Percentiles rank a stretch among this genome's conserved stretches.
Conservation (phyloP, 768 basidiomycete genomes). For the Boletus reticuloceps region DNA sequence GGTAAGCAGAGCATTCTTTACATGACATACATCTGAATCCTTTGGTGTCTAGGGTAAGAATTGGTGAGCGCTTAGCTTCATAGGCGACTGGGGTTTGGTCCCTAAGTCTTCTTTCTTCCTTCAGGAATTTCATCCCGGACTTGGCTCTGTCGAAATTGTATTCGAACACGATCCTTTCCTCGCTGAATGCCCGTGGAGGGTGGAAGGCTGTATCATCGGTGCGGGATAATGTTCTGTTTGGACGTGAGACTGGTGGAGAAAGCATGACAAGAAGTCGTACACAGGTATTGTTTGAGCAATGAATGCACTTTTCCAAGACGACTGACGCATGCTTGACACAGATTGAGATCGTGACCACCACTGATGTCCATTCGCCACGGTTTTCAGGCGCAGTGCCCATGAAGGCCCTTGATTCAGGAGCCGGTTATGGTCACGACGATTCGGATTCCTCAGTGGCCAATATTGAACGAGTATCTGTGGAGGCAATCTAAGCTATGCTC, state of each 20-base stretch:
- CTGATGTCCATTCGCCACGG: background rate
- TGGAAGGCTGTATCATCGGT: conserved; percentile 11
- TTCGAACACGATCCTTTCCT: conserved; percentile 22
- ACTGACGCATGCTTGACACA: background rate
- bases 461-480: too few species aligned
- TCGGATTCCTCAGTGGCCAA: too few species aligned
- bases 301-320: too few species aligned
- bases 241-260: background rate
- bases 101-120: background rate
- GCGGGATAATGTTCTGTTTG: conserved; percentile 9
- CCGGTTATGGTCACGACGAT: background rate
- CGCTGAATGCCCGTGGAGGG: conserved; percentile 19
- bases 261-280: background rate
- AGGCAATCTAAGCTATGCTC: too few species aligned
- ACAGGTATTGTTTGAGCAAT: conserved; percentile 4
- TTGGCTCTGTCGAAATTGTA: conserved; percentile 28
- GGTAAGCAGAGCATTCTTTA: conserved; percentile 3
- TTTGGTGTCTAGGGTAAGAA: background rate
- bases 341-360: background rate
- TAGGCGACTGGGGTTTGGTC: background rate
- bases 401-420: background rate
- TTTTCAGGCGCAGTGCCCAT: background rate
- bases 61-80: background rate
- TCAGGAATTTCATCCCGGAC: conserved; percentile 22
- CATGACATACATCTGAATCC: background rate